phyloP scores from a whole-genome alignment of 2,329 filamentous ascomycete genomes.

The Trichocomaceae sp. region DNA sequence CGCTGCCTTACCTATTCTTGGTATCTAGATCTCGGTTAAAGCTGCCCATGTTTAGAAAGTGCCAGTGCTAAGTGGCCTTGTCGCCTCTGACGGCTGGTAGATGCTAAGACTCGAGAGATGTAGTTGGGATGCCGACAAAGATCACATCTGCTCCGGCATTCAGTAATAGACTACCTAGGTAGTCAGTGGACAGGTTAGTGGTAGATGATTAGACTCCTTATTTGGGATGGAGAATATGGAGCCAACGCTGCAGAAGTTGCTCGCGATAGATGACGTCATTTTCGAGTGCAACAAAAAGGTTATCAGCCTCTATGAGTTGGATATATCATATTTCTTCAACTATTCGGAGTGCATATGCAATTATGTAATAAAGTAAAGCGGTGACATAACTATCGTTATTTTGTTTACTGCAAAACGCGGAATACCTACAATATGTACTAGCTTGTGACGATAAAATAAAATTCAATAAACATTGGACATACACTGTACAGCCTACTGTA shows the following conservation, averaged over 20 bases:
- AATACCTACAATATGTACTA: constrained; percentile 3
- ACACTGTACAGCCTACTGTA: neutral
- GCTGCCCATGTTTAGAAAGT: neutral
- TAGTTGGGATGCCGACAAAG: too few relatives aligned
- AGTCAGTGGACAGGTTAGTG: too few relatives aligned
- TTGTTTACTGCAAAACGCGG: neutral
- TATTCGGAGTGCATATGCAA: neutral
- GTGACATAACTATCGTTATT: neutral
- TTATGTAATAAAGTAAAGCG: neutral
- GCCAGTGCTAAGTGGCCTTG: too few relatives aligned
- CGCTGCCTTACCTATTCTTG: neutral
- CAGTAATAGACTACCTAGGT: neutral
- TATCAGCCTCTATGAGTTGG: too few relatives aligned
- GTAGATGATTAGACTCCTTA: too few relatives aligned
- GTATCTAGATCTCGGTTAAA: neutral
- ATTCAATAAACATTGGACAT: neutral
- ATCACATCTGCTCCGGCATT: neutral
- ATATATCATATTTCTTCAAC: neutral
- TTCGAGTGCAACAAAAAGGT: too few relatives aligned
- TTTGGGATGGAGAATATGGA: too few relatives aligned
- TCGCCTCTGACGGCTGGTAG: too few relatives aligned
- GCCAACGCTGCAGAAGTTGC: too few relatives aligned
- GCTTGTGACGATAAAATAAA: neutral
- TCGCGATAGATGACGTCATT: too few relatives aligned
- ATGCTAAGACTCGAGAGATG: neutral